Base-by-base conservation (phyloP, 2,329 filamentous ascomycete species). In the Albifimbria verrucaria region DNA sequence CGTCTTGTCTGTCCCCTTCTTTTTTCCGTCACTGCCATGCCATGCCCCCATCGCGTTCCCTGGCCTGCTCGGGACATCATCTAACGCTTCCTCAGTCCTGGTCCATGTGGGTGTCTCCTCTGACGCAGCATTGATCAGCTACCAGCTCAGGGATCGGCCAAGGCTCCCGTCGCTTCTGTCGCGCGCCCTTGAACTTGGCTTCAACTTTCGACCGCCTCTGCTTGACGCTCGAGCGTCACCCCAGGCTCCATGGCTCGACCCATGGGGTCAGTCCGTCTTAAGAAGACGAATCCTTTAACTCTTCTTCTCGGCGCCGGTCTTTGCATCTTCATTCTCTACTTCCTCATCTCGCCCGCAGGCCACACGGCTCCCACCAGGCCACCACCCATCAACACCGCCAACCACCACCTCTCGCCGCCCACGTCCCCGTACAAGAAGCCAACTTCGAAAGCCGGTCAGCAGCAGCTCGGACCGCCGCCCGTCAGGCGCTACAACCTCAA, bases 401-500 rank as follows among this genome's bases (percentile, higher is more conserved):
- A 75, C 54, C 73, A 75, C 58, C 72, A 74, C 57, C 68, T 75
- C 20, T 75, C 72, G 46, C 72, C 72, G 21, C 72, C 72, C 25
- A 75, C 72, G 3, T 72, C 71, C 49, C 72, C 72, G 21, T 75
- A 75, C 62, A 67, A 65, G 69, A 77, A 70, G 68, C 70, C 65
- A 50, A 68, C 61, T 50, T 62, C 65, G 50, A 61, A 65, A 52
- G 59, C 65, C 32, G 68, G 68, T 45, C 32, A 39, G 18, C 56
- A 60, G 49, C 59, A 62, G 39, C 53, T 65, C 7, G 64, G 65
- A 49, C 88, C 92, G 48, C 92, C 93, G 51, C 92, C 93, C 9
- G 92, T 99, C 46, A 84, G 90, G 36, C 92, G 90, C 70, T 97
- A 97, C 77, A 86, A 95, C 70, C 87, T 99, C 73, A 97, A 97